These are phyloP conservation scores for Nakataea oryzae DNA, from an alignment of 2,329 filamentous ascomycete genomes.

Conservation along the genomic window DNA sequence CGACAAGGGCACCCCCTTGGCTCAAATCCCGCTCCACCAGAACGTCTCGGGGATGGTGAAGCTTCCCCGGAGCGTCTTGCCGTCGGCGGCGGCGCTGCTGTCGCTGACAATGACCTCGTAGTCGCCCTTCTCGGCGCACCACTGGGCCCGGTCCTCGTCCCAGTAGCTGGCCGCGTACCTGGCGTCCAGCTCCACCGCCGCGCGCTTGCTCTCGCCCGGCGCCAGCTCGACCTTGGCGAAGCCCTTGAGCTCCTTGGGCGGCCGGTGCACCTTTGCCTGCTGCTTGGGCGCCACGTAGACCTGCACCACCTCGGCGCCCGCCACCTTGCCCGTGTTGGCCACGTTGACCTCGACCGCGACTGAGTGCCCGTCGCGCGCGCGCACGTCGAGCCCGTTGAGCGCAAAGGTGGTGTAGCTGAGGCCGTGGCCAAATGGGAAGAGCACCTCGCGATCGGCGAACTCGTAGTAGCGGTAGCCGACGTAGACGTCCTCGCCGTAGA, in stretches of 20 bases:
- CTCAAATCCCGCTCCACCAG: conserved; percentile 57
- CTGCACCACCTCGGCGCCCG: conserved; percentile 46
- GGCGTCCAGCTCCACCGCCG: conserved; percentile 35
- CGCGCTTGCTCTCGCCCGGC: not conserved
- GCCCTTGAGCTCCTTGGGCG: conserved; percentile 53
- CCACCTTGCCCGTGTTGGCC: conserved; percentile 47
- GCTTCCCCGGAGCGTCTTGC: conserved; percentile 33
- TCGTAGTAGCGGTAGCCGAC: conserved; percentile 66
- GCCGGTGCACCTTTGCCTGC: conserved; percentile 46
- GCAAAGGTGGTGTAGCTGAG: conserved; percentile 16
- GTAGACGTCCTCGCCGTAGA: conserved; percentile 65
- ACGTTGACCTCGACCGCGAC: conserved; percentile 38
- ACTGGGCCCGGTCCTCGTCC: conserved; percentile 56
- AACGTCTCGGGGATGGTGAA: conserved; percentile 51
- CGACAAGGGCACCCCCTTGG: not conserved
- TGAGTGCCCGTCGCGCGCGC: conserved; percentile 26
- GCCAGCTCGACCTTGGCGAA: conserved; percentile 41
- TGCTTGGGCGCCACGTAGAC: conserved; percentile 41
- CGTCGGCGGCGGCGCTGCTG: conserved; percentile 39
- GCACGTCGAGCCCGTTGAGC: conserved; percentile 36
- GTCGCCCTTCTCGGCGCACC: conserved; percentile 54
- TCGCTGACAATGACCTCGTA: conserved; percentile 53
- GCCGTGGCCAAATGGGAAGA: conserved; percentile 18
- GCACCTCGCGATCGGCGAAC: conserved; percentile 25
- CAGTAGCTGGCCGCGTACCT: conserved; percentile 58